Evolutionary conservation across 2,329 filamentous ascomycete species (phyloP), one percentile per base, ranked within the genome.

Genomic region (Penicillium crustosum): DNA sequence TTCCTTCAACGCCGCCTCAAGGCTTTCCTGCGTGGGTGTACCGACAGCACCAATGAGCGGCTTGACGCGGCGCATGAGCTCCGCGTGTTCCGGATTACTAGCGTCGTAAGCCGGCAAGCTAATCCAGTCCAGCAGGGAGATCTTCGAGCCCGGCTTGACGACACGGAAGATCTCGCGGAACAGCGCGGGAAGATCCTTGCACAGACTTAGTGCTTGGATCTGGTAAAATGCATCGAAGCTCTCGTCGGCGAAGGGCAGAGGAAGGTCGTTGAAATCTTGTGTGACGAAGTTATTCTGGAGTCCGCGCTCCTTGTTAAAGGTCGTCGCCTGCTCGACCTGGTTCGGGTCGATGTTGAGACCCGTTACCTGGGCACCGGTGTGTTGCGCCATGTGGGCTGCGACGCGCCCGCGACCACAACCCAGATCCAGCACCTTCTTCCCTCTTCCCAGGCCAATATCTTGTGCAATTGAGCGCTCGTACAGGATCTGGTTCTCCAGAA

Each of bases 201-300:
- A 82, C 31, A 77, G 79, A 74, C 77, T 85, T 67, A 77, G 81
- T 55, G 73, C 86, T 77, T 77, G 86, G 78, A 78, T 87, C 80
- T 78, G 82, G 76, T 79, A 83, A 58, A 83, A 82, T 31, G 76
- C 80, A 56, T 83, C 81, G 65, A 83, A 82, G 42, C 73, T 75
- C 27, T 68, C 69, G 60, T 83, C 77, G 15, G 68, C 76, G 55
- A 83, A 83, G 2, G 81, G 81, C 1, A 83, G 73, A 1, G 81
- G 81, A 33, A 83, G 74, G 43, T 73, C 71, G 68, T 83, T 83
- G 69, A 82, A 81, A 63, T 83, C 81, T 62, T 78, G 77, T 33
- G 78, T 74, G 56, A 82, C 70, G 61, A 83, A 83, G 42, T 74
- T 76, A 64, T 82, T 80, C 8, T 66, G 62, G 61, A 82, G 73